A percentile compares a stretch with the other conserved stretches of the same genome.
These are phyloP conservation scores for Pelagomonas calceolata DNA, from an alignment of 108 stramenopile species.

Conservation along the genomic window DNA sequence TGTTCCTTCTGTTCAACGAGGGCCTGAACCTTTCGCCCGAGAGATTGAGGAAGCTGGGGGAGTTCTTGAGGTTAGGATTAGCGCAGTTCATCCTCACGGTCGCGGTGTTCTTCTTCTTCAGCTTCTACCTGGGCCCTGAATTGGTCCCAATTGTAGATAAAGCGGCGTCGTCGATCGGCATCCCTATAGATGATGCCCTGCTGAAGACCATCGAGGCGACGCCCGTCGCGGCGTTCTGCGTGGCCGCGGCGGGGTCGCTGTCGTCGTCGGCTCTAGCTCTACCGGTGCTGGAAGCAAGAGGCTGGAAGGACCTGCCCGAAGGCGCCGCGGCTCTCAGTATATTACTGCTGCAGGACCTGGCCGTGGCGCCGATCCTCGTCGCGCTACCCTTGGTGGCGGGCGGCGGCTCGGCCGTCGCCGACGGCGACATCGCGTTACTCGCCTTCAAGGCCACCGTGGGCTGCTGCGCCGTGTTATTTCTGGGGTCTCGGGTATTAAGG, in stretches of 20 bases:
- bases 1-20: constrained; percentile 61
- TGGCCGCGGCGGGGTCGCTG: constrained; percentile 54
- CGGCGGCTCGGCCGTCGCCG: constrained; percentile 40
- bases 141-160: no score
- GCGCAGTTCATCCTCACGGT: constrained; percentile 48
- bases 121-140: constrained; percentile 46
- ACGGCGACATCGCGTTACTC: constrained; percentile 40
- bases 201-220: constrained; percentile 15
- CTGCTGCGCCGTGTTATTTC: constrained; percentile 46
- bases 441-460: constrained; percentile 57
- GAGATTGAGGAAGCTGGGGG: constrained; percentile 40
- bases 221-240: constrained; percentile 52
- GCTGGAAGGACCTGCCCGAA: constrained; percentile 46
- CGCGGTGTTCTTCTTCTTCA: constrained; percentile 44
- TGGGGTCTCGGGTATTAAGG: constrained; percentile 40
- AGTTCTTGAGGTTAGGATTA: constrained; percentile 46
- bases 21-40: constrained; percentile 49
- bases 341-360: constrained; percentile 56
- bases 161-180: constrained; percentile 21
- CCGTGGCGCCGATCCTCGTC: constrained; percentile 59
- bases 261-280: constrained; percentile 52
- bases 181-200: constrained; percentile 37
- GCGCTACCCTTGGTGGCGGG: constrained; percentile 52
- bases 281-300: constrained; percentile 53
- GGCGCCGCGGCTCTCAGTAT: constrained; percentile 55